phyloP scores from a whole-genome alignment of 2,329 filamentous ascomycete species.

The Xylariaceae sp. region DNA sequence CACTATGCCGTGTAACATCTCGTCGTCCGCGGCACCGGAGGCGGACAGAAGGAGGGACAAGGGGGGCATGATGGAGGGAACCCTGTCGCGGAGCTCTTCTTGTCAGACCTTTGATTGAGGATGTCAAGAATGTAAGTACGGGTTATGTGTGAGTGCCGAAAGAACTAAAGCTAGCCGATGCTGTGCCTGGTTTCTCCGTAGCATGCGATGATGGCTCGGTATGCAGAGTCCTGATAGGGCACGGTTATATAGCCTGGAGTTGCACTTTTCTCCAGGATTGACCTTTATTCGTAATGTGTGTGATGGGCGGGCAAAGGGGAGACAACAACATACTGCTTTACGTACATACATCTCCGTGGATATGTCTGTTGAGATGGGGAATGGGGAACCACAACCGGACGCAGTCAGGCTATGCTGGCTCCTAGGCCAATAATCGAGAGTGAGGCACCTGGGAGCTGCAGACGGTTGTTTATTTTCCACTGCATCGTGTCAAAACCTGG shows the following conservation, averaged over 20 bases:
- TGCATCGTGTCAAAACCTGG: slow-evolving; percentile 3
- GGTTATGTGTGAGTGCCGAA: not conserved
- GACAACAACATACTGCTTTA: too few relatives aligned
- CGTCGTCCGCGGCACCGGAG: slow-evolving; percentile 16
- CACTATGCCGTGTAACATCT: slow-evolving; percentile 25
- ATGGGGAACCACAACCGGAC: not conserved
- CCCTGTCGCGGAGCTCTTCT: slow-evolving; percentile 8
- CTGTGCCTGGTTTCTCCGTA: not conserved
- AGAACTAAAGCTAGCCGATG: not conserved
- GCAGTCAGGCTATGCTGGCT: not conserved
- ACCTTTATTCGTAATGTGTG: not conserved
- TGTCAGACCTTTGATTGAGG: too few relatives aligned
- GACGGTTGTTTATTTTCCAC: not conserved
- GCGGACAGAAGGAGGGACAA: slow-evolving; percentile 6
- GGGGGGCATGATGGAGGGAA: too few relatives aligned
- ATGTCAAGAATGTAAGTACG: too few relatives aligned
- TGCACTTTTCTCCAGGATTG: not conserved
- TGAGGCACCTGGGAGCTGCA: slow-evolving; percentile 14
- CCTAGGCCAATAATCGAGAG: not conserved
- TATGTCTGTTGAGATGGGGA: not conserved
- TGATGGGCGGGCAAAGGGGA: not conserved
- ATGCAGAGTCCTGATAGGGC: not conserved
- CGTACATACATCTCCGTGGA: not conserved
- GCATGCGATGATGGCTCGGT: not conserved
- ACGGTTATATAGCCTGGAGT: not conserved